These are phyloP conservation scores for Xenosphaeropsis pyriputrescens DNA, from an alignment of 2,329 filamentous ascomycete genomes.

Conservation along the genomic window DNA sequence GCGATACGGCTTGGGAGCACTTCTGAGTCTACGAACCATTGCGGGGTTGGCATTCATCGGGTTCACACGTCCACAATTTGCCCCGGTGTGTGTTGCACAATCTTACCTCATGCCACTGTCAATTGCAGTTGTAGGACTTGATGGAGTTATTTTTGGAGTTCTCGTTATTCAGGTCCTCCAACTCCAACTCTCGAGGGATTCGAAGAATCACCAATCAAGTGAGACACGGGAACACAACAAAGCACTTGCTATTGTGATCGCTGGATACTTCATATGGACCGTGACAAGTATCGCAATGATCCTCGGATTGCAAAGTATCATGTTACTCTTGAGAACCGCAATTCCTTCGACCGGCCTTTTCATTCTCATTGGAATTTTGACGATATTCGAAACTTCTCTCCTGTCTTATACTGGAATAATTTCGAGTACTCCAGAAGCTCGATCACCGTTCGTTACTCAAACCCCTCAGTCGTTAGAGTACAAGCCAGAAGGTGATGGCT, in stretches of 20 bases:
- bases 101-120: constrained; percentile 13
- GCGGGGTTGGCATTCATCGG: constrained; percentile 15
- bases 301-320: constrained; percentile 13
- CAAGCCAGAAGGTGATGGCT: constrained; percentile 10
- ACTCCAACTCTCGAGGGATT: constrained; percentile 9
- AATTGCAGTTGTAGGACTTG: constrained; percentile 16
- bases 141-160: constrained; percentile 14
- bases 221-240: constrained; percentile 10
- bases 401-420: constrained; percentile 1
- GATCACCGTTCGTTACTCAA: constrained; percentile 15
- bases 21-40: constrained; percentile 13
- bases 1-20: constrained; percentile 13
- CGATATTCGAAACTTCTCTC: constrained; percentile 6
- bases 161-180: constrained; percentile 11
- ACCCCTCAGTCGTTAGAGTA: constrained; percentile 10
- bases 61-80: constrained; percentile 16
- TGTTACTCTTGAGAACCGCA: constrained; percentile 14
- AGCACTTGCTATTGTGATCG: constrained; percentile 11
- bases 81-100: constrained; percentile 15
- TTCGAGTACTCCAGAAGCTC: constrained; percentile 13
- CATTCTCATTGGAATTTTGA: constrained; percentile 12
- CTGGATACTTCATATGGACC: constrained; percentile 16
- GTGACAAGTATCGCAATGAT: constrained; percentile 17
- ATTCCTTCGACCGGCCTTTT: constrained; percentile 16
- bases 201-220: constrained; percentile 5